Conservation (phyloP, 148 eudicot species). For the Polygonum aviculare region DNA sequence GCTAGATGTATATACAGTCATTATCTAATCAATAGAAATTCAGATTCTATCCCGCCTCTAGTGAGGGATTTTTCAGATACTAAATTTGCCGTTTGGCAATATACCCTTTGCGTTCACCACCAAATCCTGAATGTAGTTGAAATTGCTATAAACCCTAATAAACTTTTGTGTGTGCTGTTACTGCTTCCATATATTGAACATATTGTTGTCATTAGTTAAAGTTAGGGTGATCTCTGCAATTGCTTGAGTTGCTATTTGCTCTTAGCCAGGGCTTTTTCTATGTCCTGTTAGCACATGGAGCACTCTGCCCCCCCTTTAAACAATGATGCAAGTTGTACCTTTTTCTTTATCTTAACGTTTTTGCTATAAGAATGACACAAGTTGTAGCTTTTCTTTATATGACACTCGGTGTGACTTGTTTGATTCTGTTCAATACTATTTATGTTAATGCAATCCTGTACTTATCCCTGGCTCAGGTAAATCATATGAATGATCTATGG, state of each 20-base stretch:
- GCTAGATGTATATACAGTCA: neutral
- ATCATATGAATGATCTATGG: neutral
- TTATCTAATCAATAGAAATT: neutral
- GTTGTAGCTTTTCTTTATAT: neutral
- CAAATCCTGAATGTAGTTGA: neutral
- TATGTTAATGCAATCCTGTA: neutral
- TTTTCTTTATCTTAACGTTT: neutral
- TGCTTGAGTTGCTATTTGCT: neutral
- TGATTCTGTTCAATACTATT: neutral
- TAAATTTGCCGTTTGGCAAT: neutral
- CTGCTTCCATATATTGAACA: neutral
- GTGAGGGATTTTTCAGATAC: neutral
- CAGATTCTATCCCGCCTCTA: neutral
- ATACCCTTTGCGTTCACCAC: neutral
- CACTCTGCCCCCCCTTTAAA: neutral
- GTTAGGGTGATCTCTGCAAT: neutral
- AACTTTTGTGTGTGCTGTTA: neutral
- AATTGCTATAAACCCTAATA: neutral
- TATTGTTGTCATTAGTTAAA: neutral
- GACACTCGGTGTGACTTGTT: neutral
- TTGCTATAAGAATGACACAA: neutral
- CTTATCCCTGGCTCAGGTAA: neutral
- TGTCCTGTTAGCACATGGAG: neutral
- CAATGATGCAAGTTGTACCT: neutral
- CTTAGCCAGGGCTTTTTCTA: neutral